These are phyloP conservation scores for Starmerella riodocensis DNA, from an alignment of 805 yeast genomes.

Conservation along the genomic window DNA sequence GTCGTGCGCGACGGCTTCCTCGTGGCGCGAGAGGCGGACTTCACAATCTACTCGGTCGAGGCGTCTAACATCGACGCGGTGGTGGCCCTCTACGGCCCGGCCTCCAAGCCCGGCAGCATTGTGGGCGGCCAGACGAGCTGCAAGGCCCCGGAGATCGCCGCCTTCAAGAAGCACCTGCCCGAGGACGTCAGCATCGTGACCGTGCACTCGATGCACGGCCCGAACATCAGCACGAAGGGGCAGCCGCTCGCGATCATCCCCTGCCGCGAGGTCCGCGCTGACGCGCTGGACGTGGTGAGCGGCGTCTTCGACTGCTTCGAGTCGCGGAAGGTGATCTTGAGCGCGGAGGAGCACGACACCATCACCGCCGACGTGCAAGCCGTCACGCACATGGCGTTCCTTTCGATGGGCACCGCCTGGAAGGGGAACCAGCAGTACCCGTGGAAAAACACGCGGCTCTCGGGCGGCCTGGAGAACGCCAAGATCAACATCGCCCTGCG, in stretches of 20 bases:
- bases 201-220: constrained; percentile 90
- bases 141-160: constrained; percentile 76
- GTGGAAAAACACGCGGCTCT: constrained; percentile 72
- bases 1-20: constrained; percentile 67
- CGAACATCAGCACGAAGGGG: constrained; percentile 73
- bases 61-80: constrained; percentile 70
- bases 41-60: constrained; percentile 80
- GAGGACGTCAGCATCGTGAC: constrained; percentile 69
- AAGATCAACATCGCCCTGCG: constrained; percentile 85
- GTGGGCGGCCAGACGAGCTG: constrained; percentile 99
- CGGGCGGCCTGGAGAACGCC: constrained; percentile 92
- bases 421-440: constrained; percentile 69
- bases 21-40: constrained; percentile 72
- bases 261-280: constrained; percentile 48
- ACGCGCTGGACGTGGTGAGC: constrained; percentile 46
- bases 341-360: constrained; percentile 81
- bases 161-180: constrained; percentile 68
- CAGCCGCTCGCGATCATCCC: constrained; percentile 83
- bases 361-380: constrained; percentile 98
- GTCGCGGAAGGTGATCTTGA: constrained; percentile 61
- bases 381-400: constrained; percentile 92
- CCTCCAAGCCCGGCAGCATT: constrained; percentile 68
- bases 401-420: constrained; percentile 98
- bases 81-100: constrained; percentile 67
- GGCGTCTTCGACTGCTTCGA: constrained; percentile 55